Percentiles rank a stretch among this genome's conserved stretches.
These are phyloP conservation scores for Diplocarpon rosae DNA, from an alignment of 2,329 filamentous ascomycete genomes.

Conservation along the genomic window DNA sequence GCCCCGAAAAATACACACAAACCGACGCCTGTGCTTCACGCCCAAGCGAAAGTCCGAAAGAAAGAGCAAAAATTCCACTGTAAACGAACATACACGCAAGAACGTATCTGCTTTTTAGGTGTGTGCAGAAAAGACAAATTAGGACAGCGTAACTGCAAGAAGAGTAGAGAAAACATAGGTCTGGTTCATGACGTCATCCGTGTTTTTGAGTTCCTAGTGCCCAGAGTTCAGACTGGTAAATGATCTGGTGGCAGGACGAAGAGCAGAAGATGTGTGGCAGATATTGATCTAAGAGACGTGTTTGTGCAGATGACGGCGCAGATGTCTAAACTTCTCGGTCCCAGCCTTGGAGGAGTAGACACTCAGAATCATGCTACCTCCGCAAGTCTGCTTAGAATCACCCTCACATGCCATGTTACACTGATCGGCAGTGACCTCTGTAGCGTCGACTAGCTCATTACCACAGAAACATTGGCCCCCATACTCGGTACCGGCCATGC, in stretches of 20 bases:
- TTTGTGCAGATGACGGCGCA: background rate
- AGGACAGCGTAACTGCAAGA: no score
- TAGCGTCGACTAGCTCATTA: conserved; percentile 29
- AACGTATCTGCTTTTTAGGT: no score
- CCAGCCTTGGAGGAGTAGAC: conserved; percentile 28
- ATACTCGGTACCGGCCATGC: conserved; percentile 39
- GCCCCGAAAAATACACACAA: no score
- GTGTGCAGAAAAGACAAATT: no score
- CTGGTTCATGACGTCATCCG: no score
- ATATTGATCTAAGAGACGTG: background rate
- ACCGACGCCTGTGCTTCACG: no score
- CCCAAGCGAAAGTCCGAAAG: no score
- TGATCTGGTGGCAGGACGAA: background rate
- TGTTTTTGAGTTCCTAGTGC: no score
- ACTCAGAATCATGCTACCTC: conserved; percentile 36
- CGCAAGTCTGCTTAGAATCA: conserved; percentile 37
- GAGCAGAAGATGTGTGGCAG: background rate
- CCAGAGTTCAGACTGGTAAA: no score
- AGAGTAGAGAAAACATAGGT: no score
- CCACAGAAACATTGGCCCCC: conserved; percentile 39
- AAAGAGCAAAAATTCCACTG: no score
- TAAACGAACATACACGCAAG: no score
- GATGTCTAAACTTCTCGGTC: background rate
- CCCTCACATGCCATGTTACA: conserved; percentile 42
- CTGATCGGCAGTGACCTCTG: conserved; percentile 32